Conservation (phyloP, 163 green algal genomes). For the Smithsoniella earleae region DNA sequence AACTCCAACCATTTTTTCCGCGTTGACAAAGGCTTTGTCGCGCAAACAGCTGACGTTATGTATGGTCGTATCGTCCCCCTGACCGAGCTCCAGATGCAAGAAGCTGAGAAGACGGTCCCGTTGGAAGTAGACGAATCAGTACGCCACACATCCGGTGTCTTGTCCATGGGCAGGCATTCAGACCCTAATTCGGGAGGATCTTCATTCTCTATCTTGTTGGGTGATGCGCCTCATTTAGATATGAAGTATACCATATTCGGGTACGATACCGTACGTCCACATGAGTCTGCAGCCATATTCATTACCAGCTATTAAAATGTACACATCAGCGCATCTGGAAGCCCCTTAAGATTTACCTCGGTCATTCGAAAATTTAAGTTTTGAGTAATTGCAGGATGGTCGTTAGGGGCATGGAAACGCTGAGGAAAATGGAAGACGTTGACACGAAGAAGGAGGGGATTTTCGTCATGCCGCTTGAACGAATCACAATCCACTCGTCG, state of each 20-base stretch:
- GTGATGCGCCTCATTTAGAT: slow-evolving; percentile 79
- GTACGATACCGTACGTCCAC: slow-evolving; percentile 7
- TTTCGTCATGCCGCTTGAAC: slow-evolving; percentile 83
- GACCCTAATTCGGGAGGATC: slow-evolving; percentile 80
- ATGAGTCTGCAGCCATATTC: neutral
- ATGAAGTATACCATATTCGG: slow-evolving; percentile 72
- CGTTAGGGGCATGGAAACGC: slow-evolving; percentile 61
- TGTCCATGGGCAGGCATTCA: slow-evolving; percentile 66
- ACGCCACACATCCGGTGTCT: slow-evolving; percentile 63
- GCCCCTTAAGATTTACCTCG: slow-evolving; percentile 6
- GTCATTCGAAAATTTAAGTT: neutral
- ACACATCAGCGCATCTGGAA: neutral
- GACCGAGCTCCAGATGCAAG: slow-evolving; percentile 49
- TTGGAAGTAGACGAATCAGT: slow-evolving; percentile 65
- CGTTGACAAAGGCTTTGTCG: slow-evolving; percentile 90
- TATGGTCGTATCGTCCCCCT: slow-evolving; percentile 51
- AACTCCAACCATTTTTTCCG: slow-evolving; percentile 69
- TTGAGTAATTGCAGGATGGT: slow-evolving; percentile 46
- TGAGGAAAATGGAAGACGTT: slow-evolving; percentile 67
- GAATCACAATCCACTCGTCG: slow-evolving; percentile 64
- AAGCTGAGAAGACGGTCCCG: slow-evolving; percentile 51
- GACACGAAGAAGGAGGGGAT: slow-evolving; percentile 78
- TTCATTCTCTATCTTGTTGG: slow-evolving; percentile 85
- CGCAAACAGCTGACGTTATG: slow-evolving; percentile 64
- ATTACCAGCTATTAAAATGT: neutral